Percentiles rank a stretch among this genome's conserved stretches.
Evolutionary conservation across 176 grass and related monocot species (phyloP).

Genomic region (Alloteropsis semialata): DNA sequence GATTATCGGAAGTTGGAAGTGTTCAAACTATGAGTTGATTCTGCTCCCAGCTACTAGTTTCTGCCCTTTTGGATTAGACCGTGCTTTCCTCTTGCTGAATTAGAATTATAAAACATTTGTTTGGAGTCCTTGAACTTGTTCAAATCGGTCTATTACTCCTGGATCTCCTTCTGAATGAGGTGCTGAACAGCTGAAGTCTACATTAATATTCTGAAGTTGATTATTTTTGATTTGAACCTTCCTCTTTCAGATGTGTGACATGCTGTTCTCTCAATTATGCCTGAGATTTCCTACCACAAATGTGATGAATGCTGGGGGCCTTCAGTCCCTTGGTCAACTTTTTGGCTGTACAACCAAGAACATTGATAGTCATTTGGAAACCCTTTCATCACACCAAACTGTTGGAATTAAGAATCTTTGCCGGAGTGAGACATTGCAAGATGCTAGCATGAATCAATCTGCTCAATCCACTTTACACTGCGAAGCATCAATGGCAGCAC

Average conservation of each 20-base stretch:
- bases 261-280: slow-evolving; percentile 96
- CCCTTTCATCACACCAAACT: slow-evolving; percentile 44
- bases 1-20: neutral
- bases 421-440: slow-evolving; percentile 49
- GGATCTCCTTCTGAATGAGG: neutral
- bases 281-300: slow-evolving; percentile 60
- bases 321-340: slow-evolving; percentile 65
- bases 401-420: slow-evolving; percentile 37
- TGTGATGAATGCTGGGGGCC: slow-evolving; percentile 44
- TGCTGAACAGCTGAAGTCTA: neutral
- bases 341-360: slow-evolving; percentile 62
- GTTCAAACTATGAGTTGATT: neutral
- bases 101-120: neutral
- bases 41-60: neutral
- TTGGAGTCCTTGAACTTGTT: neutral
- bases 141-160: neutral
- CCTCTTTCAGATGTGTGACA: slow-evolving; percentile 83
- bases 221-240: slow-evolving; percentile 21
- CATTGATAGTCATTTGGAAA: slow-evolving; percentile 42
- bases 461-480: slow-evolving; percentile 40
- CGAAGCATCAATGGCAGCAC: slow-evolving; percentile 80
- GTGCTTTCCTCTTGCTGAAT: neutral
- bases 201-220: neutral
- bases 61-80: neutral
- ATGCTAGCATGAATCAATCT: slow-evolving; percentile 37